Conservation (phyloP, 345 rosid species). For the Eutrema yunnanense region DNA sequence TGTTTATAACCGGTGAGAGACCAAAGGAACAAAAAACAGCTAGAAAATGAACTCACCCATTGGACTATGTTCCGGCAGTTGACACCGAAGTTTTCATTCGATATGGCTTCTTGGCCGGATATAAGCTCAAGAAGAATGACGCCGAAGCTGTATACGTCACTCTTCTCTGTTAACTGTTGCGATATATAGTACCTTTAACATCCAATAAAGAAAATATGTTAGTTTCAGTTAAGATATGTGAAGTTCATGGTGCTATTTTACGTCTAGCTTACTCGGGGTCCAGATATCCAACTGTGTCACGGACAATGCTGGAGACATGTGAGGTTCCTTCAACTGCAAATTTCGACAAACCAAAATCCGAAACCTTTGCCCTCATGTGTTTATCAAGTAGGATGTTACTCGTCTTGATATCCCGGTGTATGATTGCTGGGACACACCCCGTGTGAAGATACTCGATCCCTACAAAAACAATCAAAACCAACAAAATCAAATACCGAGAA, state of each 20-base stretch:
- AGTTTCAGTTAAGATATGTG: background rate
- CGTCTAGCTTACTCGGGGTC: conserved; percentile 83
- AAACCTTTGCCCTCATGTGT: conserved; percentile 87
- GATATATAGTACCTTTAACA: conserved; percentile 81
- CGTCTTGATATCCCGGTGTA: conserved; percentile 91
- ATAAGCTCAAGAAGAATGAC: conserved; percentile 95
- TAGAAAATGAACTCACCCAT: conserved; percentile 59
- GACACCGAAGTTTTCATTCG: conserved; percentile 78
- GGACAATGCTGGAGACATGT: conserved; percentile 95
- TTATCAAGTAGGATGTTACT: conserved; percentile 93
- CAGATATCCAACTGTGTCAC: conserved; percentile 95
- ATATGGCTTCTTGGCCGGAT: conserved; percentile 96
- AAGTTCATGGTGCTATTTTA: background rate
- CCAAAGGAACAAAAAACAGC: too few species aligned
- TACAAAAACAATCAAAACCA: conserved; percentile 36
- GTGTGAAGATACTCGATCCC: conserved; percentile 98
- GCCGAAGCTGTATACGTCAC: conserved; percentile 96
- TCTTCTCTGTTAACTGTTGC: conserved; percentile 95
- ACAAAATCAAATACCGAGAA: too few species aligned
- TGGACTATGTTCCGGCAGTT: conserved; percentile 97
- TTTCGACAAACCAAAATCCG: conserved; percentile 95
- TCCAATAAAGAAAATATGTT: background rate
- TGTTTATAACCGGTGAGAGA: too few species aligned
- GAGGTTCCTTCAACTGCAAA: conserved; percentile 83
- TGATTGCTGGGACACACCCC: conserved; percentile 92